phyloP scores from a whole-genome alignment of 2,329 filamentous ascomycete genomes.

The Arthroderma sp. region DNA sequence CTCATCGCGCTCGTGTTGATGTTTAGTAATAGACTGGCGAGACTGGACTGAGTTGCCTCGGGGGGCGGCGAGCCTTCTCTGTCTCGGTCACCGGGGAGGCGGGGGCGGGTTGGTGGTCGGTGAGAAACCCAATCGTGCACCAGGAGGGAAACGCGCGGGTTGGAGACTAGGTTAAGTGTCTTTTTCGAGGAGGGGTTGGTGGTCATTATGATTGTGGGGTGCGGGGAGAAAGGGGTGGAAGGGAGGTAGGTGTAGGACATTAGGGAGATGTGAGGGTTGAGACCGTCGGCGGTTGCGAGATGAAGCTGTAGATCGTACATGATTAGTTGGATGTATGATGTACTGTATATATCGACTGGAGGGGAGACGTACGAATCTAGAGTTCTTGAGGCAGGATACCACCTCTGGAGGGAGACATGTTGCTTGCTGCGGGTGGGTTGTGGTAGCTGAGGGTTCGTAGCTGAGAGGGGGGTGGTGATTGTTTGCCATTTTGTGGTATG shows the following conservation, averaged over 20 bases:
- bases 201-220: slow-evolving; percentile 91
- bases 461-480: slow-evolving; percentile 55
- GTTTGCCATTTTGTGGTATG: background rate
- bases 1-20: slow-evolving; percentile 81
- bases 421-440: slow-evolving; percentile 57
- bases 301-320: slow-evolving; percentile 54
- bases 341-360: slow-evolving; percentile 8
- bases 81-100: slow-evolving; percentile 27
- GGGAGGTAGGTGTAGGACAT: slow-evolving; percentile 99
- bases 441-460: slow-evolving; percentile 60
- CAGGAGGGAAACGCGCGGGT: slow-evolving; percentile 81
- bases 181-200: slow-evolving; percentile 60
- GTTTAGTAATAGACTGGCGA: slow-evolving; percentile 74
- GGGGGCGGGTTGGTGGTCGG: slow-evolving; percentile 61
- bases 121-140: slow-evolving; percentile 98
- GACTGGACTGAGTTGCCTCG: slow-evolving; percentile 52
- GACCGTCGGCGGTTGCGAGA: slow-evolving; percentile 75
- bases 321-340: slow-evolving; percentile 3
- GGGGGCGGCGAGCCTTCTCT: slow-evolving; percentile 51
- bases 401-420: slow-evolving; percentile 68
- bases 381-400: slow-evolving; percentile 81
- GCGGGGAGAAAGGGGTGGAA: slow-evolving; percentile 52
- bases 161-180: slow-evolving; percentile 64
- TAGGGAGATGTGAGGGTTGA: slow-evolving; percentile 79
- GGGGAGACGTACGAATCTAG: slow-evolving; percentile 61